Conservation (phyloP, 2,329 filamentous ascomycete species). For the Ophiostoma tasmaniense region DNA sequence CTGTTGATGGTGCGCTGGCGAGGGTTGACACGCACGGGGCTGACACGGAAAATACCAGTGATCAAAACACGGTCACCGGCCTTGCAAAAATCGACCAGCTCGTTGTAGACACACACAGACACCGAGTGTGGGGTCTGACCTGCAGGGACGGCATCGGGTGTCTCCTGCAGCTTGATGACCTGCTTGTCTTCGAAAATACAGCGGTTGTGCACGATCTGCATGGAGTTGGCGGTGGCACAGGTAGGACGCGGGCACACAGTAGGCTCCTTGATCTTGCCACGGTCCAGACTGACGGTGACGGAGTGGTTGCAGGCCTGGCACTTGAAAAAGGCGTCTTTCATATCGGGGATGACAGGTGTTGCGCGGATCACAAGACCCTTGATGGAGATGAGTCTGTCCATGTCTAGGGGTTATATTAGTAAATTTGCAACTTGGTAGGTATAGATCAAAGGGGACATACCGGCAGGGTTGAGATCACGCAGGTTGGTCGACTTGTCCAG, state of each 20-base stretch:
- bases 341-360: conserved; percentile 93
- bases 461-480: conserved; percentile 75
- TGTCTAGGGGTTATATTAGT: conserved; percentile 39
- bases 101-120: conserved; percentile 91
- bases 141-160: conserved; percentile 85
- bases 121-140: conserved; percentile 97
- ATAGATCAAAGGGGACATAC: neutral
- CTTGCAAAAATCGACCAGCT: conserved; percentile 95
- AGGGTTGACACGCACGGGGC: conserved; percentile 87
- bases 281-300: conserved; percentile 82
- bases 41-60: conserved; percentile 94
- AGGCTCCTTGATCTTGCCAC: conserved; percentile 92
- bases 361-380: conserved; percentile 95
- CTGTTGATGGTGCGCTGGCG: conserved; percentile 87
- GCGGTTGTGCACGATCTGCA: conserved; percentile 96
- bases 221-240: conserved; percentile 83
- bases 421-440: neutral
- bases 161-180: conserved; percentile 97
- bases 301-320: conserved; percentile 91
- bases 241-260: conserved; percentile 76
- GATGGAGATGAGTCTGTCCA: conserved; percentile 91
- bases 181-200: conserved; percentile 95
- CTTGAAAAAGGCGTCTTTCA: conserved; percentile 98
- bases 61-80: conserved; percentile 93
- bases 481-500: conserved; percentile 82